Conservation (phyloP, 1,284 basidiomycete species). For the Ganoderma sinense region DNA sequence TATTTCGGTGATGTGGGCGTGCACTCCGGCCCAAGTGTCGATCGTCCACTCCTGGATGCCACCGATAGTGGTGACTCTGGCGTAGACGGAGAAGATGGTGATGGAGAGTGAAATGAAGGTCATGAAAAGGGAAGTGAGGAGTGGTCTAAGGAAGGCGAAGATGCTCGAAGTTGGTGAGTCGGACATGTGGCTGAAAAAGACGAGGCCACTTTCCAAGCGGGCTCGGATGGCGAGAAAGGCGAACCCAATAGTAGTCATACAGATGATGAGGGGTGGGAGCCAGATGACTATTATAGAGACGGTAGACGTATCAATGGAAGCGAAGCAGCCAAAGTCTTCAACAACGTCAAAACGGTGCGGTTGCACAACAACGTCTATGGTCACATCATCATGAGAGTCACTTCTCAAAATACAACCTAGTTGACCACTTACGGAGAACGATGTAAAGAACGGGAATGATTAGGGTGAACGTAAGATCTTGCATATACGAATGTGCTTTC, state of each 20-base stretch:
- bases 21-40: conserved; percentile 44
- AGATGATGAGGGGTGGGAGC: conserved; percentile 62
- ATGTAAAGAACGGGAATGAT: conserved; percentile 63
- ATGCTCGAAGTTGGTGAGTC: conserved; percentile 41
- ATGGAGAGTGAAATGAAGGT: conserved; percentile 44
- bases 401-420: conserved; percentile 20
- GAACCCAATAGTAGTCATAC: conserved; percentile 48
- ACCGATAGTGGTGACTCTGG: conserved; percentile 46
- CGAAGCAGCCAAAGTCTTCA: conserved; percentile 68
- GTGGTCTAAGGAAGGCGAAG: conserved; percentile 51
- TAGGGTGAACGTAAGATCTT: conserved; percentile 60
- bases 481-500: conserved; percentile 31
- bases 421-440: conserved; percentile 57
- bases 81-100: conserved; percentile 47
- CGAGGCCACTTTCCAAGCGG: conserved; percentile 42
- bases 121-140: conserved; percentile 44
- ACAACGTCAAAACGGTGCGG: conserved; percentile 75
- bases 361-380: conserved; percentile 67
- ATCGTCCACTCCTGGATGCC: conserved; percentile 39
- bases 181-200: conserved; percentile 39
- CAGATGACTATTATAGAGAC: conserved; percentile 62
- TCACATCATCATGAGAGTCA: not conserved
- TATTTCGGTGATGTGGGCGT: conserved; percentile 40
- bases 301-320: conserved; percentile 61
- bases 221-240: conserved; percentile 42